Percentiles rank a stretch among this genome's conserved stretches.
phyloP scores from a whole-genome alignment of 805 yeast species.

The Naumovozyma dairenensis region DNA sequence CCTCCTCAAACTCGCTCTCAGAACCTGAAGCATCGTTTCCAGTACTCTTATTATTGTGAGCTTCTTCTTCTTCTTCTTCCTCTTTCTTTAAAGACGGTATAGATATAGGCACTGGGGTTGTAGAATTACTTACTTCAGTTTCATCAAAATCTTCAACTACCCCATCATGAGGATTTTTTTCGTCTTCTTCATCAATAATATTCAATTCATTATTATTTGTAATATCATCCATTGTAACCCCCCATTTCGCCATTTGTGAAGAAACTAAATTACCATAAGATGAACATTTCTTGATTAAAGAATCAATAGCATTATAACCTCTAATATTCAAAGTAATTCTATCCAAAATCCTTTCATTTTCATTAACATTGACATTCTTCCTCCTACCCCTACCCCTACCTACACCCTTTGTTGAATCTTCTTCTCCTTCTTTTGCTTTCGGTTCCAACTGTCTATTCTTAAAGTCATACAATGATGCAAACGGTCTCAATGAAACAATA shows the following conservation, averaged over 20 bases:
- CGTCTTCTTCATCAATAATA: constrained; percentile 25
- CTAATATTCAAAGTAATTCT: constrained; percentile 58
- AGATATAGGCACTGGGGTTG: constrained; percentile 8
- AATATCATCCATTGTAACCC: constrained; percentile 60
- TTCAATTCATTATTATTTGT: constrained; percentile 32
- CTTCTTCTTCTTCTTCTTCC: constrained; percentile 2
- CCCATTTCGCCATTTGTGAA: constrained; percentile 74
- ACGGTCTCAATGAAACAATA: constrained; percentile 66
- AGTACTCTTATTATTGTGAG: constrained; percentile 7
- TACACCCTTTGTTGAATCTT: constrained; percentile 19
- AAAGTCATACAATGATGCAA: constrained; percentile 45
- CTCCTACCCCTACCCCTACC: constrained; percentile 27
- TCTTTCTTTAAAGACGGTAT: constrained; percentile 2
- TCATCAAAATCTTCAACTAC: constrained; percentile 27
- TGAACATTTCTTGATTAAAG: constrained; percentile 77
- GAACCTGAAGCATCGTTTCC: constrained; percentile 26
- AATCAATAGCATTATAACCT: constrained; percentile 92
- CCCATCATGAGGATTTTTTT: constrained; percentile 22
- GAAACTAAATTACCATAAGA: constrained; percentile 64
- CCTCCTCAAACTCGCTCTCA: constrained; percentile 27
- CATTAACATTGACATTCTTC: constrained; percentile 38
- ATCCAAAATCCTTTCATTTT: constrained; percentile 68
- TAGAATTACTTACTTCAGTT: constrained; percentile 17
- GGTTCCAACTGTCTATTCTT: constrained; percentile 45
- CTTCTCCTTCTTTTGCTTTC: constrained; percentile 14